phyloP scores from a whole-genome alignment of 2,329 filamentous ascomycete species.

The Zasmidium cellare region DNA sequence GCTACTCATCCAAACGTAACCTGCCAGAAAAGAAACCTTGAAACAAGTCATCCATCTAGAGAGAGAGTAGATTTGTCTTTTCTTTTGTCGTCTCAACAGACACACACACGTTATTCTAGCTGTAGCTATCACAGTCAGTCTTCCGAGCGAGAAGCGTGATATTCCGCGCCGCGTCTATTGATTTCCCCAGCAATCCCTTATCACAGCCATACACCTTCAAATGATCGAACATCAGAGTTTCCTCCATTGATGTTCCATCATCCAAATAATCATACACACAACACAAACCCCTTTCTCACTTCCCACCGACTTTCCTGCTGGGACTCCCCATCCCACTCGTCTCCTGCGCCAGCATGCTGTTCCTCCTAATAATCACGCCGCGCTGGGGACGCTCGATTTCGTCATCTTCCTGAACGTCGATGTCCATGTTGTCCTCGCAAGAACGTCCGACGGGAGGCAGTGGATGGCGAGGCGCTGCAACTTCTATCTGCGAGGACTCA shows the following conservation, averaged over 20 bases:
- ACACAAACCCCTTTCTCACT: constrained; percentile 1
- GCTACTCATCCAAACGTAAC: too few species aligned
- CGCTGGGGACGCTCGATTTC: constrained; percentile 32
- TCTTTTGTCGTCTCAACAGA: background rate
- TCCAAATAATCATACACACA: background rate
- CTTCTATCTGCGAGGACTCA: constrained; percentile 26
- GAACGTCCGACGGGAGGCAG: constrained; percentile 22
- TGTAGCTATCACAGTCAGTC: constrained; percentile 9
- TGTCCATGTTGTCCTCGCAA: constrained; percentile 34
- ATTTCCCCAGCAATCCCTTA: too few species aligned
- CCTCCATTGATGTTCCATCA: background rate
- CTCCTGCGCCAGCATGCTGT: constrained; percentile 31
- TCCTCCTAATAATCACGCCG: constrained; percentile 36
- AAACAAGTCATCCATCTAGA: background rate
- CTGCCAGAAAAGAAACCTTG: background rate
- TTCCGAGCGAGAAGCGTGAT: constrained; percentile 2
- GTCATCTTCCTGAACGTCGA: constrained; percentile 38
- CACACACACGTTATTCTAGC: constrained; percentile 11
- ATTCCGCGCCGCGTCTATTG: background rate
- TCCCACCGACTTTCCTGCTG: constrained; percentile 23
- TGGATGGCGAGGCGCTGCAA: constrained; percentile 26
- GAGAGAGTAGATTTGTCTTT: constrained; percentile 13
- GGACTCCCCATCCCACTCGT: constrained; percentile 23
- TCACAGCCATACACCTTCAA: too few species aligned
- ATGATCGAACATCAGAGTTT: background rate